Evolutionary conservation across 139 green algal species (phyloP), one percentile per base, ranked within the genome.

Genomic region (Zygnema circumcarinatum): DNA sequence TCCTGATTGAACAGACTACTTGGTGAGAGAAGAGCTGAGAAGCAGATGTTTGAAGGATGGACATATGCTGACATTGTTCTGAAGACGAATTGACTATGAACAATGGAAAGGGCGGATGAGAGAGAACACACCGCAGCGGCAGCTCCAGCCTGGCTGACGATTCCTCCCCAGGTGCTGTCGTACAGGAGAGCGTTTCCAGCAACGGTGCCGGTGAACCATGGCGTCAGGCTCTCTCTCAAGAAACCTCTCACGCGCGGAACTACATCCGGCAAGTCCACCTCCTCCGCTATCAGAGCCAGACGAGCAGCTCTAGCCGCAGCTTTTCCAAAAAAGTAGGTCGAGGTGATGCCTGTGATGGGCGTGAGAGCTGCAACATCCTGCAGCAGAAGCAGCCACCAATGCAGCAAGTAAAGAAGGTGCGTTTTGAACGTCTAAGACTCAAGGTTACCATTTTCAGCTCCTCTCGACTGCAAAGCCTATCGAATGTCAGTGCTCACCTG

Each of bases 241-340:
- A 83, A 83, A 25, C 32, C 21, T 52, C 32, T 20, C 36, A 62
- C 81, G 29, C 21, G 33, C 25, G 31, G 40, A 20, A 62, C 33
- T 21, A n/a, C 31, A 16, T 33, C 81, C 0, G 40, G 2, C 29
- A 68, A 32, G 0, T 38, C 67, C 52, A 93, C 54, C 81, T 92
- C 75, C 32, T 93, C 87, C 0, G 91, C 91, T 0, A 93, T 92
- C 0, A 93, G 38, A 35, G 76, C 82, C 74, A 93, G 81, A 2
- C 87, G 89, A 1, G 80, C 90, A 1, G 89, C 74, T 29, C 87
- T 53, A 1, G 90, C 85, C 25, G 89, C 32, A 35, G 93, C 79
- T 38, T 67, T 87, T 31, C 76, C 56, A 56, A 81, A 81, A 74
- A 83, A 93, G 82, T 92, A 93, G 41, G 85, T 79, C 16, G 35